Conservation (phyloP, 2,329 filamentous ascomycete species). For the Tolypocladium ovalisporum region DNA sequence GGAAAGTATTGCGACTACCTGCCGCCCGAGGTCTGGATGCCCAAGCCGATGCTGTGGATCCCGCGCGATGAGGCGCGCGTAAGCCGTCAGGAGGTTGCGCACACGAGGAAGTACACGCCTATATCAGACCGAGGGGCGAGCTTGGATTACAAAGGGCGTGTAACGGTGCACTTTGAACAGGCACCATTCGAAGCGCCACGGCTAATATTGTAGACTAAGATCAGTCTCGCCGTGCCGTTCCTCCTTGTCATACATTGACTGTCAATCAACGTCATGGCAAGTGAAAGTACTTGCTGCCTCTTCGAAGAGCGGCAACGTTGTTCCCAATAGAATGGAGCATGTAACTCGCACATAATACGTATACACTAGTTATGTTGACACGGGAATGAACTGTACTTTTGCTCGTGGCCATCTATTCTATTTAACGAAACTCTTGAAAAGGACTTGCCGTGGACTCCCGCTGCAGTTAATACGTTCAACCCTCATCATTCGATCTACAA, state of each 20-base stretch:
- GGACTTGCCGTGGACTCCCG: neutral
- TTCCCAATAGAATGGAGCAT: too few species aligned
- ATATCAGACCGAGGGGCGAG: slow-evolving; percentile 54
- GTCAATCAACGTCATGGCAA: neutral
- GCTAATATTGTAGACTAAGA: slow-evolving; percentile 10
- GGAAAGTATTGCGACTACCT: slow-evolving; percentile 53
- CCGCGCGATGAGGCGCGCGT: slow-evolving; percentile 66
- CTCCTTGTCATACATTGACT: neutral
- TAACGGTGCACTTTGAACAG: slow-evolving; percentile 24
- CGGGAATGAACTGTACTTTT: too few species aligned
- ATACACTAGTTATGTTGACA: too few species aligned
- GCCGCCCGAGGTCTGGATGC: slow-evolving; percentile 51
- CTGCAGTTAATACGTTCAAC: neutral
- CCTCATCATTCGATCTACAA: neutral
- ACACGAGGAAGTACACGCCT: slow-evolving; percentile 59
- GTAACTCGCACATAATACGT: too few species aligned
- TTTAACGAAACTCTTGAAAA: too few species aligned
- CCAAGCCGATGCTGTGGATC: slow-evolving; percentile 69
- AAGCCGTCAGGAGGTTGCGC: slow-evolving; percentile 64
- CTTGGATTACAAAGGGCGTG: slow-evolving; percentile 20
- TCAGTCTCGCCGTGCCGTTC: neutral
- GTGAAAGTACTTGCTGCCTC: neutral
- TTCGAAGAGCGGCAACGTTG: too few species aligned
- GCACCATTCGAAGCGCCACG: slow-evolving; percentile 24
- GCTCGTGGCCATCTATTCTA: too few species aligned